Percentiles rank a stretch among this genome's conserved stretches.
phyloP scores from a whole-genome alignment of 371 early-diverging fungal genomes.

The Apophysomyces trapeziformis region DNA sequence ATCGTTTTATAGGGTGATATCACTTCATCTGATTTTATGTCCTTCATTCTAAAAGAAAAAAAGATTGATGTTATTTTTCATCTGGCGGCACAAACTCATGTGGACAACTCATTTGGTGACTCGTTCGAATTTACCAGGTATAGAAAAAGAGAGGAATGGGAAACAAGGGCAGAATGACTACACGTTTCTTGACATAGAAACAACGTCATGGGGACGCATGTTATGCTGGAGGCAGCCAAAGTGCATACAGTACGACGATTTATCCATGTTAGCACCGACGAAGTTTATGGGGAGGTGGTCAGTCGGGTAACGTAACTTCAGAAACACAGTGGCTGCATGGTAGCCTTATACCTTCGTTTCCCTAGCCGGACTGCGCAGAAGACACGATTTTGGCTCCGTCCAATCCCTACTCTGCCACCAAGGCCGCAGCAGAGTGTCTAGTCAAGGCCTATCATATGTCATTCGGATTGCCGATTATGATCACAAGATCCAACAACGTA shows the following conservation, averaged over 20 bases:
- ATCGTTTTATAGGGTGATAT: slow-evolving; percentile 66
- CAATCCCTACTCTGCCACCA: slow-evolving; percentile 90
- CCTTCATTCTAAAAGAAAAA: slow-evolving; percentile 69
- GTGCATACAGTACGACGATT: slow-evolving; percentile 62
- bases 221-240: slow-evolving; percentile 81
- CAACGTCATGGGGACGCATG: slow-evolving; percentile 90
- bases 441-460: slow-evolving; percentile 83
- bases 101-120: slow-evolving; percentile 89
- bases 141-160: slow-evolving; percentile 3
- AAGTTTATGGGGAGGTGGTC: slow-evolving; percentile 76
- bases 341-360: not conserved
- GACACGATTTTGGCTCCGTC: slow-evolving; percentile 70
- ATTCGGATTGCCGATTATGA: slow-evolving; percentile 81
- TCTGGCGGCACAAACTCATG: slow-evolving; percentile 87
- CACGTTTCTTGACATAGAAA: slow-evolving; percentile 39
- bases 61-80: slow-evolving; percentile 82
- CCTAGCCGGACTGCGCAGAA: slow-evolving; percentile 55
- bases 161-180: not conserved
- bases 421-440: slow-evolving; percentile 88
- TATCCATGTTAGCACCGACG: slow-evolving; percentile 87
- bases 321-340: not conserved
- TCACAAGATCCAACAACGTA: slow-evolving; percentile 86
- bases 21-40: slow-evolving; percentile 71
- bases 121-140: slow-evolving; percentile 83
- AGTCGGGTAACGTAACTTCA: slow-evolving; percentile 34